These are phyloP conservation scores for Trametes cingulata DNA, from an alignment of 768 basidiomycete genomes.

Conservation along the genomic window DNA sequence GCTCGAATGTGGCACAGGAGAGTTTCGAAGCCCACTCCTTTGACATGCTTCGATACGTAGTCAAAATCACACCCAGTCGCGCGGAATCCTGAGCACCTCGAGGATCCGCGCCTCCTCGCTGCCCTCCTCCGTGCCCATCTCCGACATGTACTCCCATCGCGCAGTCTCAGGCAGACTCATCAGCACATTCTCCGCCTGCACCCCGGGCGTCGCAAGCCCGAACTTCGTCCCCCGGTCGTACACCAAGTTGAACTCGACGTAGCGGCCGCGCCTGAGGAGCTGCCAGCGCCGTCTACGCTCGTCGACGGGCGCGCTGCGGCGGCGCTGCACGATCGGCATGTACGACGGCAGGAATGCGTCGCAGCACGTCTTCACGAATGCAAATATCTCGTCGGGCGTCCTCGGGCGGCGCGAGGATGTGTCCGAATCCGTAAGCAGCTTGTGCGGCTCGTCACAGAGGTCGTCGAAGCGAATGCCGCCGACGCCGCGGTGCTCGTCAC, in stretches of 20 bases:
- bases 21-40: too few species aligned
- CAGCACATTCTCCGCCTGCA: constrained; percentile 63
- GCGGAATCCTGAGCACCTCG: constrained; percentile 49
- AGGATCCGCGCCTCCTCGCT: constrained; percentile 53
- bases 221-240: constrained; percentile 71
- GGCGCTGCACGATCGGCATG: constrained; percentile 74
- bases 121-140: constrained; percentile 49
- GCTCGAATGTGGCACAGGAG: too few species aligned
- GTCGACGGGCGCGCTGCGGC: constrained; percentile 55
- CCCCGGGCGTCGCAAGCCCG: constrained; percentile 60
- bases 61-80: constrained; percentile 42
- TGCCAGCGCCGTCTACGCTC: constrained; percentile 88
- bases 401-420: constrained; percentile 42
- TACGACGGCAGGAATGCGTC: constrained; percentile 89
- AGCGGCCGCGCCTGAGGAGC: constrained; percentile 79
- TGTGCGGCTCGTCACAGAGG: constrained; percentile 65
- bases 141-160: constrained; percentile 68
- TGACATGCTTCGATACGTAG: not conserved
- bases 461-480: constrained; percentile 99
- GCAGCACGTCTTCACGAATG: constrained; percentile 69
- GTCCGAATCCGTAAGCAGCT: constrained; percentile 46
- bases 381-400: constrained; percentile 71
- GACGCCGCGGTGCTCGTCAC: constrained; percentile 81
- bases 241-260: constrained; percentile 88
- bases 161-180: constrained; percentile 67